Conservation (phyloP, 2,329 filamentous ascomycete genomes). For the Harringtonia aguacate region DNA sequence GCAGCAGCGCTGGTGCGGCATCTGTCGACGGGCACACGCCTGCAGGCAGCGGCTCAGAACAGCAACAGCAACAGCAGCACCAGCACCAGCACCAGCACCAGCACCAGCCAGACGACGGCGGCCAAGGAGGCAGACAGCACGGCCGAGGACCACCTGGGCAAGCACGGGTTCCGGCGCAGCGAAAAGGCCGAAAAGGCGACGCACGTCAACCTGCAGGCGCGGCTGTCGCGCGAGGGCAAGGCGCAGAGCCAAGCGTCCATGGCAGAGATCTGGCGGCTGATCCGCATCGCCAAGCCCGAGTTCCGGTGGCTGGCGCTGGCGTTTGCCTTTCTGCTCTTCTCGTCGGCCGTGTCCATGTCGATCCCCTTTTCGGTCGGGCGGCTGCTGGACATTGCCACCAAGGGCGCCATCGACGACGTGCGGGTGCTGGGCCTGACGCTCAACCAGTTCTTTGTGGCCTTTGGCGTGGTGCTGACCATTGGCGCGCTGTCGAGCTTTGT, state of each 20-base stretch:
- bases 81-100: background rate
- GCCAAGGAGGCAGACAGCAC: slow-evolving; percentile 14
- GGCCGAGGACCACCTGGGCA: slow-evolving; percentile 18
- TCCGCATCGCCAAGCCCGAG: slow-evolving; percentile 85
- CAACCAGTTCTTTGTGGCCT: slow-evolving; percentile 76
- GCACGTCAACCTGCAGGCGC: slow-evolving; percentile 80
- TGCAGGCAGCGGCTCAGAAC: too few species aligned
- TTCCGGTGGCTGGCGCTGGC: slow-evolving; percentile 65
- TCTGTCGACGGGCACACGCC: slow-evolving; percentile 3
- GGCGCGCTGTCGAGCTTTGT: slow-evolving; percentile 90
- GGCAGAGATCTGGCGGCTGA: slow-evolving; percentile 71
- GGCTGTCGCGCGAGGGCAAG: slow-evolving; percentile 73
- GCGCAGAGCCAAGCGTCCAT: slow-evolving; percentile 46
- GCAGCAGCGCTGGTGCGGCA: slow-evolving; percentile 1
- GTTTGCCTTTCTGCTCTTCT: slow-evolving; percentile 76
- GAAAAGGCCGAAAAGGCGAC: slow-evolving; percentile 81
- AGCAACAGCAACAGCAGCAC: background rate
- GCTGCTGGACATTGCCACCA: slow-evolving; percentile 84
- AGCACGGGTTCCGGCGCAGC: slow-evolving; percentile 33
- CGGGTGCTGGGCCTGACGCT: slow-evolving; percentile 76
- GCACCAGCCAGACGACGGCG: slow-evolving; percentile 2
- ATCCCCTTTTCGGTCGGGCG: slow-evolving; percentile 95
- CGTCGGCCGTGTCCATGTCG: slow-evolving; percentile 88
- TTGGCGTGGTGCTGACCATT: slow-evolving; percentile 65
- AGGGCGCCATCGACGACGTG: slow-evolving; percentile 52